A percentile compares a stretch with the other conserved stretches of the same genome.
Conservation (phyloP, 2,329 filamentous ascomycete genomes). For the Botrytis paeoniae region DNA sequence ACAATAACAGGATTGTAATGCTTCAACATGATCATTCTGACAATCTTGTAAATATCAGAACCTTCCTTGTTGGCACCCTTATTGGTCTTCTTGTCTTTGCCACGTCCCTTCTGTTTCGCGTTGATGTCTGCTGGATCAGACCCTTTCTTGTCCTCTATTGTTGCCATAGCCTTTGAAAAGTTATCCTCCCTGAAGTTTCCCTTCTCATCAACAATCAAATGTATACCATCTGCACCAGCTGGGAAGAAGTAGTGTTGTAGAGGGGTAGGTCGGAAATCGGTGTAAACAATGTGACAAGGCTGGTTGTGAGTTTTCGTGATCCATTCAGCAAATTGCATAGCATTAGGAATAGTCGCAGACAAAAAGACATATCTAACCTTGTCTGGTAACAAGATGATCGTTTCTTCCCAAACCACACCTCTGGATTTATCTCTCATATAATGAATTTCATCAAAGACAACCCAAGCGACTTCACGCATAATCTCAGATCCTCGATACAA, state of each 20-base stretch:
- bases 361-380: slow-evolving; percentile 99
- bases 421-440: slow-evolving; percentile 93
- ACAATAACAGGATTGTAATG: slow-evolving; percentile 98
- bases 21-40: slow-evolving; percentile 98
- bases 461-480: slow-evolving; percentile 99
- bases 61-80: slow-evolving; percentile 75
- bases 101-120: slow-evolving; percentile 79
- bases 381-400: slow-evolving; percentile 94
- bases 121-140: slow-evolving; percentile 76
- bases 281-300: slow-evolving; percentile 98
- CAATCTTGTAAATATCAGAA: slow-evolving; percentile 93
- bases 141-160: slow-evolving; percentile 84
- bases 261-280: slow-evolving; percentile 94
- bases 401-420: slow-evolving; percentile 99
- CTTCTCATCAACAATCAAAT: slow-evolving; percentile 94
- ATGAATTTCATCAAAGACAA: slow-evolving; percentile 97
- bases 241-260: slow-evolving; percentile 98
- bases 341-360: slow-evolving; percentile 96
- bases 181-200: slow-evolving; percentile 95
- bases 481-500: slow-evolving; percentile 97
- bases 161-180: slow-evolving; percentile 92
- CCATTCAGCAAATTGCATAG: slow-evolving; percentile 99
- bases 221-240: slow-evolving; percentile 85
- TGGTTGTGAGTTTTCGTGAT: slow-evolving; percentile 97
- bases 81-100: slow-evolving; percentile 87